A percentile compares a stretch with the other conserved stretches of the same genome.
phyloP scores from a whole-genome alignment of 495 filamentous ascomycete genomes.

The Parathielavia appendiculata region DNA sequence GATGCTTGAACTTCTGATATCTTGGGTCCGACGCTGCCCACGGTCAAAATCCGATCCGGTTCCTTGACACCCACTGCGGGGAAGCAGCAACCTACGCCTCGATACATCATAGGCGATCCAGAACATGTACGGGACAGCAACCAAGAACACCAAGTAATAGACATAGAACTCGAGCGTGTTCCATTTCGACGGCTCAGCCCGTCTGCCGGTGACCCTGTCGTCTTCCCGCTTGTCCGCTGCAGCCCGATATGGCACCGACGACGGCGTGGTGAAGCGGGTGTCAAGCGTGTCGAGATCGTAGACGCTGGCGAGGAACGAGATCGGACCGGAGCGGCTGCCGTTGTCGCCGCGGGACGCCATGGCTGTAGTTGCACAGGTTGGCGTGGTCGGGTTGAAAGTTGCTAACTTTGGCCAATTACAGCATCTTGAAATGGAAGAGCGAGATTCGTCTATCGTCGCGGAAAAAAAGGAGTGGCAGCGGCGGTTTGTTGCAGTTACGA shows the following conservation, averaged over 20 bases:
- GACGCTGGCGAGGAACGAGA: constrained; percentile 44
- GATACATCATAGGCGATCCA: constrained; percentile 80
- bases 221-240: constrained; percentile 35
- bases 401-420: not conserved
- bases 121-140: constrained; percentile 82
- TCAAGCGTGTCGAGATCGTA: constrained; percentile 91
- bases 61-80: not conserved
- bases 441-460: not conserved
- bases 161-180: constrained; percentile 77
- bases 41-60: not conserved
- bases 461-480: constrained; percentile 5
- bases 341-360: constrained; percentile 13
- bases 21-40: constrained; percentile 71
- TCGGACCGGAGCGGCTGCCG: constrained; percentile 12
- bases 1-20: constrained; percentile 64
- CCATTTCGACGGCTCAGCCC: constrained; percentile 63
- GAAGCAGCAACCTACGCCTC: constrained; percentile 53
- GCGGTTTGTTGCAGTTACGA: not conserved
- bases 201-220: constrained; percentile 37
- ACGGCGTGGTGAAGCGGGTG: constrained; percentile 76
- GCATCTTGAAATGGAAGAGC: not conserved
- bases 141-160: constrained; percentile 68
- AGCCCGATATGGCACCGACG: constrained; percentile 57
- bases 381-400: not conserved
- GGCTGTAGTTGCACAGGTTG: not conserved